A percentile compares a stretch with the other conserved stretches of the same genome.
These are phyloP conservation scores for Noccaea caerulescens DNA, from an alignment of 345 rosid species.

Conservation along the genomic window DNA sequence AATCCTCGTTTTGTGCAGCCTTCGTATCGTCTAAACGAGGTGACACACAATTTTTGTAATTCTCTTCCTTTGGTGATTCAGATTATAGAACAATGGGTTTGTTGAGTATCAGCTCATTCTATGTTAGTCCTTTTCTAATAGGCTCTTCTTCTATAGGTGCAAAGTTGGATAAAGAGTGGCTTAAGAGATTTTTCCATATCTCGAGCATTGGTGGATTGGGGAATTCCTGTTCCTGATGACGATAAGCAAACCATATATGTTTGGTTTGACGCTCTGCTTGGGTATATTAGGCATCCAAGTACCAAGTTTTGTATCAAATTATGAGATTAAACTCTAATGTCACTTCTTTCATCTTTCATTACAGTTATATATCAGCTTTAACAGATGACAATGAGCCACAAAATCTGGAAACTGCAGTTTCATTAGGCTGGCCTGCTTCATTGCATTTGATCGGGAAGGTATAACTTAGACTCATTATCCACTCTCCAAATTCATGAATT, in stretches of 20 bases:
- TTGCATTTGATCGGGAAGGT: constrained; percentile 97
- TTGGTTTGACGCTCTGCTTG: constrained; percentile 96
- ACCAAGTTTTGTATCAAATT: not conserved
- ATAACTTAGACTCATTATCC: constrained; percentile 5
- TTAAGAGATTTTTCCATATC: constrained; percentile 95
- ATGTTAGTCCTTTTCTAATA: constrained; percentile 21
- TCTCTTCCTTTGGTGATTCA: constrained; percentile 1
- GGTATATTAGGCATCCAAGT: too few species aligned
- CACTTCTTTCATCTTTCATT: constrained; percentile 17
- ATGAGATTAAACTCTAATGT: constrained; percentile 11
- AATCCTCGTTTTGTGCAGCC: constrained; percentile 92
- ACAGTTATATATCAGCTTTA: constrained; percentile 88
- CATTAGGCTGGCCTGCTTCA: constrained; percentile 95
- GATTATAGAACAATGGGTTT: not conserved
- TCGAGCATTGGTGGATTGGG: constrained; percentile 96
- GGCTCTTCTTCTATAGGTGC: constrained; percentile 63
- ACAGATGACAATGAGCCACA: constrained; percentile 59
- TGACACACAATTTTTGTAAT: constrained; percentile 35
- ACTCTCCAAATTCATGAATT: constrained; percentile 8
- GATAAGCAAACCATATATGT: constrained; percentile 89
- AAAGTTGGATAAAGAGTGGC: constrained; percentile 87
- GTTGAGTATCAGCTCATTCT: constrained; percentile 19
- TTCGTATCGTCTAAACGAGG: constrained; percentile 84
- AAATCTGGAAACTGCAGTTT: constrained; percentile 64
- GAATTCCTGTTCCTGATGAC: constrained; percentile 92